phyloP scores from a whole-genome alignment of 768 basidiomycete genomes.

The Boletus pseudopeckii region DNA sequence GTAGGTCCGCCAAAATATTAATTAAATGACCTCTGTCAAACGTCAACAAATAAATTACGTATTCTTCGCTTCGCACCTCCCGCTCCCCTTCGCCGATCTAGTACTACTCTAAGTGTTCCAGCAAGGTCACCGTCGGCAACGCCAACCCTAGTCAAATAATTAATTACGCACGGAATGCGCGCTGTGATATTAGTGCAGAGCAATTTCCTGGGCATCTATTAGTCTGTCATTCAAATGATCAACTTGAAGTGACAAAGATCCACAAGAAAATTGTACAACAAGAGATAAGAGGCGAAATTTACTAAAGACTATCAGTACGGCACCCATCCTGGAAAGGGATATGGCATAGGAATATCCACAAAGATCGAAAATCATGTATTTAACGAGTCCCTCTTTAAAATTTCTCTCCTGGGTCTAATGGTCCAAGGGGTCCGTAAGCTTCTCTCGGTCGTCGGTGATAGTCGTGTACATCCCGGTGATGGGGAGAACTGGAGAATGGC shows the following conservation, averaged over 20 bases:
- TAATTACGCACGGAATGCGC: no score
- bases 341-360: constrained; percentile 6
- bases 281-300: constrained; percentile 1
- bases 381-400: constrained; percentile 37
- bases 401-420: constrained; percentile 56
- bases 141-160: no score
- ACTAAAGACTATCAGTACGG: constrained; percentile 2
- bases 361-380: constrained; percentile 29
- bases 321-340: background rate
- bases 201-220: background rate
- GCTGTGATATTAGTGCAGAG: background rate
- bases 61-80: no score
- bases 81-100: no score
- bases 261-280: constrained; percentile 15
- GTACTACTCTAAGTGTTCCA: no score
- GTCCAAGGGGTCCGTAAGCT: constrained; percentile 52
- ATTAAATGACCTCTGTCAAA: no score
- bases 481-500: constrained; percentile 24
- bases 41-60: no score
- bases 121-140: no score
- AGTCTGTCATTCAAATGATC: background rate
- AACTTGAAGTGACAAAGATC: background rate
- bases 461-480: constrained; percentile 32
- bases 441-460: constrained; percentile 35
- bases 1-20: no score